These are phyloP conservation scores for Gonapodya sp. DNA, from an alignment of 192 early-diverging fungal genomes.

Conservation along the genomic window DNA sequence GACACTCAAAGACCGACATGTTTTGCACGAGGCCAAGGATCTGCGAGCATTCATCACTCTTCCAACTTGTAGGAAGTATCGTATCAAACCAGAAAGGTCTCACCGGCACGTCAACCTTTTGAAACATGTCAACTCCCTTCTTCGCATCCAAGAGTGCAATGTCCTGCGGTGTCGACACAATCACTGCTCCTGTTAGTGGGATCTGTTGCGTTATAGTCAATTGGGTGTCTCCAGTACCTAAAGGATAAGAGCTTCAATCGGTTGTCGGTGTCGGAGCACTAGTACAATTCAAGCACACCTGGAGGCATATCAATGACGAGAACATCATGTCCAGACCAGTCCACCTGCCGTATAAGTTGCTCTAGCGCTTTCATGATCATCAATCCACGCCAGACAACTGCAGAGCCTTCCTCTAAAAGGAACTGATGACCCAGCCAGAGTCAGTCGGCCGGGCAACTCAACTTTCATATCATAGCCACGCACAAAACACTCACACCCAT, in stretches of 20 bases:
- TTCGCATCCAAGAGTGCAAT: constrained; percentile 70
- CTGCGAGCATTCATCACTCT: neutral
- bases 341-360: constrained; percentile 72
- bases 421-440: constrained; percentile 26
- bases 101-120: constrained; percentile 71
- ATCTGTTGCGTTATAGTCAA: constrained; percentile 75
- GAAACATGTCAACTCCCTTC: constrained; percentile 75
- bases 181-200: constrained; percentile 59
- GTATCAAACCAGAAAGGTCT: constrained; percentile 14
- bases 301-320: constrained; percentile 87
- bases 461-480: too few species aligned
- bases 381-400: constrained; percentile 84
- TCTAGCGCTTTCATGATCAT: constrained; percentile 93
- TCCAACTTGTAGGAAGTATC: neutral
- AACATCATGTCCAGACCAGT: constrained; percentile 67
- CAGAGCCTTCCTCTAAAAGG: constrained; percentile 56
- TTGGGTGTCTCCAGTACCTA: constrained; percentile 82
- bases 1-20: constrained; percentile 74
- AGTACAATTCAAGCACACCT: neutral
- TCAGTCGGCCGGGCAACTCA: neutral
- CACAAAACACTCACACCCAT: constrained; percentile 60
- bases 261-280: neutral
- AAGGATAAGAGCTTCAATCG: neutral
- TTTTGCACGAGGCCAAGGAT: constrained; percentile 42
- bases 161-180: constrained; percentile 88